These are phyloP conservation scores for Coccomyxa sp. DNA, from an alignment of 139 green algal genomes.

Conservation along the genomic window DNA sequence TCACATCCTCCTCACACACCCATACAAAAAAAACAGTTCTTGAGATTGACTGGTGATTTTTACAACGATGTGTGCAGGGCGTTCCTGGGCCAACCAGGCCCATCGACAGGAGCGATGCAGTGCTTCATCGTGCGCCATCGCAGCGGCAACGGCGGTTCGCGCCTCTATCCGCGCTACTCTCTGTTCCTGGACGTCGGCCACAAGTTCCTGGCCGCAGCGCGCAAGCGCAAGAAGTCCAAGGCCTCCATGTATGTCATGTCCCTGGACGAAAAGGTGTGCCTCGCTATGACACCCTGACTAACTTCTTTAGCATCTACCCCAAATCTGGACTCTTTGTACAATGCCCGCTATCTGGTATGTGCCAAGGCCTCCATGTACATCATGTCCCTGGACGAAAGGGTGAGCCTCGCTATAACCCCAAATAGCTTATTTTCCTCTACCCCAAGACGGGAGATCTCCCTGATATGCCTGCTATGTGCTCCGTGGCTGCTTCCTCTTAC, in stretches of 20 bases:
- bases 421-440: too few relatives aligned
- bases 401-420: conserved; percentile 27
- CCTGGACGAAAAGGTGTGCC: conserved; percentile 59
- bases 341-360: too few relatives aligned
- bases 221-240: conserved; percentile 80
- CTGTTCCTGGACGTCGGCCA: conserved; percentile 25
- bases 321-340: too few relatives aligned
- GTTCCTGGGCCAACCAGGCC: conserved; percentile 33
- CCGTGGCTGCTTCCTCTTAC: too few relatives aligned
- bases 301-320: too few relatives aligned
- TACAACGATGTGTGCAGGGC: too few relatives aligned
- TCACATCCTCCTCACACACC: too few relatives aligned
- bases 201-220: conserved; percentile 76
- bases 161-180: conserved; percentile 58
- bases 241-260: conserved; percentile 87
- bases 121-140: conserved; percentile 80
- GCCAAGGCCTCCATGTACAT: conserved; percentile 77
- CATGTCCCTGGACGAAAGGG: conserved; percentile 73
- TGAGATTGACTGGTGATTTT: too few relatives aligned
- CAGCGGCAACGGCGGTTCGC: conserved; percentile 17
- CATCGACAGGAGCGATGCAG: conserved; percentile 45
- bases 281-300: neutral
- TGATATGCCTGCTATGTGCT: too few relatives aligned
- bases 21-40: too few relatives aligned
- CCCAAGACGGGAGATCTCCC: too few relatives aligned